A percentile compares a stretch with the other conserved stretches of the same genome.
Evolutionary conservation across 164 flowering plant species (phyloP).

Genomic region (Buxus sempervirens): DNA sequence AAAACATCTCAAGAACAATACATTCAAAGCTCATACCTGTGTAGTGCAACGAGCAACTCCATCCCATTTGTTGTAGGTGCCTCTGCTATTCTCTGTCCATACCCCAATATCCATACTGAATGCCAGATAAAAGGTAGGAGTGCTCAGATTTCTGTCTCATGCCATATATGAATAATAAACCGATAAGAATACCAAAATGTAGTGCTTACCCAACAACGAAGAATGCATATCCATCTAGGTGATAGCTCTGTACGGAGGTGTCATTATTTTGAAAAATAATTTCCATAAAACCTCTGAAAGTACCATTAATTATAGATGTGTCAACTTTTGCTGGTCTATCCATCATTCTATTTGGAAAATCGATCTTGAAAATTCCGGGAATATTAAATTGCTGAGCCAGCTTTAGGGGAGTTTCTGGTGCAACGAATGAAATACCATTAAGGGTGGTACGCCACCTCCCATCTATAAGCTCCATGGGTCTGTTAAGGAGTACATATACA

Average conservation of each 20-base stretch:
- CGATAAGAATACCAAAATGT: not conserved
- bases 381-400: constrained; percentile 78
- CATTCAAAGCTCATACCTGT: constrained; percentile 42
- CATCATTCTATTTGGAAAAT: constrained; percentile 78
- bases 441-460: constrained; percentile 74
- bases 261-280: constrained; percentile 87
- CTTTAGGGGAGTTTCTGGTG: constrained; percentile 81
- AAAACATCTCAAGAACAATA: no score
- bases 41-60: constrained; percentile 84
- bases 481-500: constrained; percentile 62
- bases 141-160: not conserved
- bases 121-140: constrained; percentile 10
- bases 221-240: constrained; percentile 93
- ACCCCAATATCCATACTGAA: constrained; percentile 83
- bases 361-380: constrained; percentile 79
- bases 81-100: constrained; percentile 91
- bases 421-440: constrained; percentile 73
- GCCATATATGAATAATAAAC: not conserved
- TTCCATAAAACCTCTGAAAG: constrained; percentile 80
- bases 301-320: constrained; percentile 83
- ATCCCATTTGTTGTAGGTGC: constrained; percentile 92
- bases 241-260: constrained; percentile 73
- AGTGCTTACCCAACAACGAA: constrained; percentile 90
- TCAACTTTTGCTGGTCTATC: constrained; percentile 75
- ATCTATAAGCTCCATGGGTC: constrained; percentile 72